phyloP scores from a whole-genome alignment of 1,139 yeast genomes.

The Meyerozyma elateridarum region DNA sequence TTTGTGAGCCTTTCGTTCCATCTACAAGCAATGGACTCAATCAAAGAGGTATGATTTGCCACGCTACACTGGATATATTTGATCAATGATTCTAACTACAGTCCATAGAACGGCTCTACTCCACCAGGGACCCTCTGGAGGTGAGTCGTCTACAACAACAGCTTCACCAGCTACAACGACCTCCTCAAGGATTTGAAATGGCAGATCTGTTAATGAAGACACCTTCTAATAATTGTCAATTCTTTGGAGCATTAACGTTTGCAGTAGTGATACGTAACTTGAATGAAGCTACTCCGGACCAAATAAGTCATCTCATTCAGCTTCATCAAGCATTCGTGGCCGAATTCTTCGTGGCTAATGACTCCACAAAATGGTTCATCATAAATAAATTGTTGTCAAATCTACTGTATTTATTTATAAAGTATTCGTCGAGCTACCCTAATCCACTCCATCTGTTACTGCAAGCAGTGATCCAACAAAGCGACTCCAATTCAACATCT shows the following conservation, averaged over 20 bases:
- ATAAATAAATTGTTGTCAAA: conserved; percentile 44
- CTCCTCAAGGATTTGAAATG: conserved; percentile 43
- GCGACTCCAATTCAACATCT: conserved; percentile 1
- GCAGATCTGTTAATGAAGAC: conserved; percentile 46
- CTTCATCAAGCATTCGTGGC: not conserved
- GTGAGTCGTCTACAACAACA: conserved; percentile 45
- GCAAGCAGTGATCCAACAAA: not conserved
- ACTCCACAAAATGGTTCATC: conserved; percentile 18
- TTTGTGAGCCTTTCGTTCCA: no score
- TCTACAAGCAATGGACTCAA: conserved; percentile 3
- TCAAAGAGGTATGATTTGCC: conserved; percentile 1
- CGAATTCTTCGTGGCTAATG: conserved; percentile 1
- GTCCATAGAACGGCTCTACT: conserved; percentile 38
- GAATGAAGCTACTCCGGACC: conserved; percentile 6
- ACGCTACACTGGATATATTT: not conserved
- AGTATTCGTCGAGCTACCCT: conserved; percentile 20
- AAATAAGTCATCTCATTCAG: not conserved
- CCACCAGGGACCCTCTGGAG: conserved; percentile 36
- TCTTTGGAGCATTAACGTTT: conserved; percentile 70
- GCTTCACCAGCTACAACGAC: conserved; percentile 53
- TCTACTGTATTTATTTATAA: conserved; percentile 45
- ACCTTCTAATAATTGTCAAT: conserved; percentile 48
- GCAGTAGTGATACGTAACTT: conserved; percentile 50
- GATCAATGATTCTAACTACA: conserved; percentile 10
- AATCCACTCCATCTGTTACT: conserved; percentile 1